Conservation (phyloP, 192 early-diverging fungal genomes). For the Irineochytrium annulatum region DNA sequence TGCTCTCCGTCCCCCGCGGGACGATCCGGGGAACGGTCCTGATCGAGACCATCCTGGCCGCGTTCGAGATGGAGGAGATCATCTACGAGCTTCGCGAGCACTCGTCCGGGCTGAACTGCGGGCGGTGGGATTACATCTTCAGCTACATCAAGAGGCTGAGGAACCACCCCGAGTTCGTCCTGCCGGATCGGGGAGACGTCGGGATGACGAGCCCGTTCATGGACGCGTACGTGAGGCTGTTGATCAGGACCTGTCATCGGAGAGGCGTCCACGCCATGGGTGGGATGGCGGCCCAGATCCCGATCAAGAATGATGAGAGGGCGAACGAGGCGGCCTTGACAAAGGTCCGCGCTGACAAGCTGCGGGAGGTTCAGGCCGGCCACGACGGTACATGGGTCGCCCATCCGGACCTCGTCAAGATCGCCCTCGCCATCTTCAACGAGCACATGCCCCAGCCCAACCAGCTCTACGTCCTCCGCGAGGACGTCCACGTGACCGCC, state of each 20-base stretch:
- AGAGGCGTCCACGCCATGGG: conserved; percentile 99
- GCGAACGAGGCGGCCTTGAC: conserved; percentile 88
- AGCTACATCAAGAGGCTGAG: conserved; percentile 97
- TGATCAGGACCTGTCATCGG: conserved; percentile 97
- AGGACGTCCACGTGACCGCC: conserved; percentile 81
- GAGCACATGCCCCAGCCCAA: conserved; percentile 94
- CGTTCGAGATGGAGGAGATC: conserved; percentile 99
- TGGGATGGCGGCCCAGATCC: conserved; percentile 98
- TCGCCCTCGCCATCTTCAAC: conserved; percentile 88
- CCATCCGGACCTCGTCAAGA: conserved; percentile 90
- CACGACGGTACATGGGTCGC: conserved; percentile 71
- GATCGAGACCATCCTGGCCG: conserved; percentile 95
- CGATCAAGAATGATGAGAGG: conserved; percentile 87
- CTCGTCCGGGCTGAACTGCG: conserved; percentile 98
- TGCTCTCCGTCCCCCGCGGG: conserved; percentile 81
- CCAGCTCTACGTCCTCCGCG: conserved; percentile 89
- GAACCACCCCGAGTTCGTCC: conserved; percentile 75
- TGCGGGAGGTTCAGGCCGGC: conserved; percentile 72
- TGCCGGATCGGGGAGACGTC: conserved; percentile 88
- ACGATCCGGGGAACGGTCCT: conserved; percentile 95
- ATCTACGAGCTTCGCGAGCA: conserved; percentile 98
- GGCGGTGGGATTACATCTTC: conserved; percentile 99
- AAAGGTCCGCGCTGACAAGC: conserved; percentile 94
- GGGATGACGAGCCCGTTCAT: conserved; percentile 97
- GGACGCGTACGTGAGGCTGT: conserved; percentile 93